Conservation (phyloP, 176 grass and related monocot species). For the Leersia perrieri region DNA sequence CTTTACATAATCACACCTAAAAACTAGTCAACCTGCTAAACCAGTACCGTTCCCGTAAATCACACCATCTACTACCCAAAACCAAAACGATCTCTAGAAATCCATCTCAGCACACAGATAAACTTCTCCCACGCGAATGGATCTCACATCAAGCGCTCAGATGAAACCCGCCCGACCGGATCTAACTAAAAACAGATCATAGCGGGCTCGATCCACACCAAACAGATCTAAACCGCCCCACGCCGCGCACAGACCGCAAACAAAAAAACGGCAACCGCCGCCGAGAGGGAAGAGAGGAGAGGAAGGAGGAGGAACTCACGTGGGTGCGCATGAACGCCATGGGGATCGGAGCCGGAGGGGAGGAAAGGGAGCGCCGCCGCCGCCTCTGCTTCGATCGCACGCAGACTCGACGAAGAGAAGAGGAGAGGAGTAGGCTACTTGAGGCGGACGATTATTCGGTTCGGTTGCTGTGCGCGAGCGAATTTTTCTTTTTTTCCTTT, state of each 20-base stretch:
- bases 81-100: background rate
- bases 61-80: background rate
- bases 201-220: background rate
- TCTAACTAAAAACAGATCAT: background rate
- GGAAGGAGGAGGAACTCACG: slow-evolving; percentile 24
- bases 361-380: background rate
- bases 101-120: background rate
- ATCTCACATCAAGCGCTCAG: background rate
- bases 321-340: slow-evolving; percentile 58
- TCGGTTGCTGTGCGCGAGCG: slow-evolving; percentile 6
- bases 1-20: background rate
- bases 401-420: slow-evolving; percentile 17
- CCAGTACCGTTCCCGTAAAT: background rate
- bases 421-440: background rate
- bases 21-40: background rate
- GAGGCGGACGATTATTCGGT: background rate
- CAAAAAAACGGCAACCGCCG: background rate
- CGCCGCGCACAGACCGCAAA: background rate
- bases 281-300: no score
- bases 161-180: background rate
- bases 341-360: background rate
- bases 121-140: background rate
- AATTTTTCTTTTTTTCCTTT: background rate
- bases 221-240: slow-evolving; percentile 32
- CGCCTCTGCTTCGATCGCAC: slow-evolving; percentile 46